A percentile compares a stretch with the other conserved stretches of the same genome.
These are phyloP conservation scores for Rhizophagus clarus DNA, from an alignment of 192 early-diverging fungal species.

Conservation along the genomic window DNA sequence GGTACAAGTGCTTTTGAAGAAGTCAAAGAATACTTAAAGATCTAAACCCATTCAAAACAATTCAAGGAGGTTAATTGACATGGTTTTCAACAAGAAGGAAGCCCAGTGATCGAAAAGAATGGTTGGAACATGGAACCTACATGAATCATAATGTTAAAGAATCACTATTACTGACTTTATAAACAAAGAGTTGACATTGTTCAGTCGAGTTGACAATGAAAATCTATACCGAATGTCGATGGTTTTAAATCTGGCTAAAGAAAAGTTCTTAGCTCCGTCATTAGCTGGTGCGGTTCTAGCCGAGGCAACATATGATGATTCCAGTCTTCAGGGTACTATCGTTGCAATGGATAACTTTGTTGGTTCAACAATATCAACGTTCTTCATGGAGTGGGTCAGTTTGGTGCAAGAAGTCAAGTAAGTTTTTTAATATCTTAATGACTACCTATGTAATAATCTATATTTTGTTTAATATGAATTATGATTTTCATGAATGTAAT, in stretches of 20 bases:
- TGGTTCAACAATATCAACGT: conserved; percentile 93
- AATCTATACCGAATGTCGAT: conserved; percentile 94
- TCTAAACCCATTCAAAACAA: conserved; percentile 72
- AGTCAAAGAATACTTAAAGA: conserved; percentile 88
- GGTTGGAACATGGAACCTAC: conserved; percentile 89
- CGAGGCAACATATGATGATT: conserved; percentile 88
- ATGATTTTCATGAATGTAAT: no score
- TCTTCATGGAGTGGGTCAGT: conserved; percentile 84
- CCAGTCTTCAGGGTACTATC: conserved; percentile 79
- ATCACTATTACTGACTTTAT: conserved; percentile 91
- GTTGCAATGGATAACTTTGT: conserved; percentile 94
- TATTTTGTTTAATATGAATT: no score
- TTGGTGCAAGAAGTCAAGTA: conserved; percentile 86
- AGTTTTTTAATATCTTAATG: no score
- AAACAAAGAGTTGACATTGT: no score
- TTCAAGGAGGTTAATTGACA: conserved; percentile 76
- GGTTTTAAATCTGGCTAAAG: conserved; percentile 97
- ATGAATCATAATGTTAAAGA: conserved; percentile 77
- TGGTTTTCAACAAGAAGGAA: conserved; percentile 96
- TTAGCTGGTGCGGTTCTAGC: conserved; percentile 88
- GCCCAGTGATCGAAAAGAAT: conserved; percentile 95
- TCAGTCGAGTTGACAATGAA: conserved; percentile 91
- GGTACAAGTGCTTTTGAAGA: conserved; percentile 85
- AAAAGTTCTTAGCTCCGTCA: conserved; percentile 91
- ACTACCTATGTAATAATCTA: no score